Base-by-base conservation (phyloP, 139 green algal species). In the Coelastrella sp. region DNA sequence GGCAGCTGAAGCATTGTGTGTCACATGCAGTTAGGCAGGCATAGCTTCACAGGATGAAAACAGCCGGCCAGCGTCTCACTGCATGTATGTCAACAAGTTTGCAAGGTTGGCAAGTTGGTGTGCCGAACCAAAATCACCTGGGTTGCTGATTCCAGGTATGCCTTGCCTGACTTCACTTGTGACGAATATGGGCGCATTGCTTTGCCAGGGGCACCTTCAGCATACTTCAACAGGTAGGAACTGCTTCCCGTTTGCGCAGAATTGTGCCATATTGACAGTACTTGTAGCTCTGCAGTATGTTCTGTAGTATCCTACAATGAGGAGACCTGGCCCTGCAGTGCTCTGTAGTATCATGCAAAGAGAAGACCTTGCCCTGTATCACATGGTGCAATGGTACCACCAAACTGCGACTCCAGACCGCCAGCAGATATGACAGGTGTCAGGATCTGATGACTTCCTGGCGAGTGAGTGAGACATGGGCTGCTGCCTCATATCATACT, bases 161-260 rank as follows among this genome's bases (percentile, higher is more conserved):
- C 91, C 4, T 84, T 93, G 59, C 91, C 91, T 15, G 76, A 89
- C 15, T 91, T 91, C 68, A 65, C 70, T 1, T 61, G 78, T 0
- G 87, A 87, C 20, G 79, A 91, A 56, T 17, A 63, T 6, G 87
- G 87, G 49, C 56, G 65, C 35, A 75, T 91, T n/a, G 11, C 20
- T 19, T 19, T 91, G 78, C 87, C 87, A 22, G 87, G 87, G 22
- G 79, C 78, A 10, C 87, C 87, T 35, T 83, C 63, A n/a, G 78
- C 78, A 27, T 91, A 91, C 78, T 87, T 91, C 65, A 66, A 60
- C 65, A 87, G 87, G 87, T 87, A 78, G 7, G 78, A 4, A 20
- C 7, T 8, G 10, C 59, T 75, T 19, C n/a, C 24, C 12, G 12
- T 22, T 14, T 70, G 63, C 9, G 11, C 11, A 10, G 12, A 22